Conservation (phyloP, 768 basidiomycete species). For the Candolleomyces efflorescens region DNA sequence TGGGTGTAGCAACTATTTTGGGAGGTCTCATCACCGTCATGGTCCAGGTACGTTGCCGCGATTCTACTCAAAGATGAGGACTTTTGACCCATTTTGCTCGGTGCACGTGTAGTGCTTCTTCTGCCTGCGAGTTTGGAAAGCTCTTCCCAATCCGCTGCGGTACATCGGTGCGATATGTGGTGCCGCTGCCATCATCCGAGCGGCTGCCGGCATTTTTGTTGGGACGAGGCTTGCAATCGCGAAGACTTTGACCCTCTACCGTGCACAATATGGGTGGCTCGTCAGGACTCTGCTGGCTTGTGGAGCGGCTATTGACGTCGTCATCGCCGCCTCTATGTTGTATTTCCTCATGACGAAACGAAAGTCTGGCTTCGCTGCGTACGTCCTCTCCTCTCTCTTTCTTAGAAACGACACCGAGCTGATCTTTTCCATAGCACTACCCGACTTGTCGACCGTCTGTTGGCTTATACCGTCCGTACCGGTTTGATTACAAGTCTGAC, state of each 20-base stretch:
- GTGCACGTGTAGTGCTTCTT: constrained; percentile 25
- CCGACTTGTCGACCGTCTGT: constrained; percentile 22
- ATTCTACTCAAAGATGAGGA: no score
- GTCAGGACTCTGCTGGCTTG: constrained; percentile 24
- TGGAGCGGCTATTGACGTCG: constrained; percentile 25
- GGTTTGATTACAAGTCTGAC: constrained; percentile 21
- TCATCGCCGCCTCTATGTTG: constrained; percentile 26
- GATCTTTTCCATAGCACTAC: constrained; percentile 13
- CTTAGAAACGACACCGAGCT: not conserved
- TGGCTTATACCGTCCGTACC: constrained; percentile 27
- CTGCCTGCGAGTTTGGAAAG: constrained; percentile 22
- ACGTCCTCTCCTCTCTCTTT: not conserved
- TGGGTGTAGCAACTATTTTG: constrained; percentile 8
- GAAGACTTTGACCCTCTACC: constrained; percentile 15
- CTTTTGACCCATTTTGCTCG: not conserved
- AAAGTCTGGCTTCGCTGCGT: constrained; percentile 16
- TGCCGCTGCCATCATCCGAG: constrained; percentile 19
- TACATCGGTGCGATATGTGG: constrained; percentile 24
- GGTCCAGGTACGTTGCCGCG: constrained; percentile 6
- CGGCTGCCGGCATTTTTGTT: constrained; percentile 23
- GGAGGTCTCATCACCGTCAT: constrained; percentile 12
- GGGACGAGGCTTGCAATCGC: constrained; percentile 19
- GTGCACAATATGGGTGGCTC: constrained; percentile 24
- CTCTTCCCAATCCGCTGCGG: constrained; percentile 23
- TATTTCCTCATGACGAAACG: constrained; percentile 23